Percentiles rank a stretch among this genome's conserved stretches.
Conservation (phyloP, 1,139 yeast species). For the Protomyces arabidopsidicola region DNA sequence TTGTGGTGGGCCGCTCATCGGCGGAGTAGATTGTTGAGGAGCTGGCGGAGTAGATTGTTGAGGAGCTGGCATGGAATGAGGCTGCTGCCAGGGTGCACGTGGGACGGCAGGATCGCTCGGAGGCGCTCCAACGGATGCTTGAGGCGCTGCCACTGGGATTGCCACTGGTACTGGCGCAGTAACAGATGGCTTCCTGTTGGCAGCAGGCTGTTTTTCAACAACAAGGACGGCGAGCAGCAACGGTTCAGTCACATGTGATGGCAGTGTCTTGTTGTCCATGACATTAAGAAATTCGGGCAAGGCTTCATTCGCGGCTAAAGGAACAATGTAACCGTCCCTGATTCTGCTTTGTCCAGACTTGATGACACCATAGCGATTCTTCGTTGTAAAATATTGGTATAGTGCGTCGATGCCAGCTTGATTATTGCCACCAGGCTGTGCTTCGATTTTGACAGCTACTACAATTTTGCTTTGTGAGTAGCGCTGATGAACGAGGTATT, state of each 20-base stretch:
- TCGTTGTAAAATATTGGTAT: slow-evolving; percentile 50
- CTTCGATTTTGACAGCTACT: slow-evolving; percentile 47
- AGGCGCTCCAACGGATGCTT: not conserved
- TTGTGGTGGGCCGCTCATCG: not conserved
- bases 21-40: not conserved
- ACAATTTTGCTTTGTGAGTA: slow-evolving; percentile 51
- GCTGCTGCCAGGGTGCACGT: not conserved
- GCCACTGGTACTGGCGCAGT: not conserved
- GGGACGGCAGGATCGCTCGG: not conserved
- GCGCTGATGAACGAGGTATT: slow-evolving; percentile 47
- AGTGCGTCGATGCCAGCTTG: slow-evolving; percentile 47
- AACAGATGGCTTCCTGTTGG: not conserved
- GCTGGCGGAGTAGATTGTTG: not conserved
- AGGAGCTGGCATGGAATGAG: not conserved
- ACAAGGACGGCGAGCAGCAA: slow-evolving; percentile 49
- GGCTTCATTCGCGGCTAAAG: slow-evolving; percentile 40
- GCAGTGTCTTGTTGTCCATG: slow-evolving; percentile 23
- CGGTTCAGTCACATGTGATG: slow-evolving; percentile 33
- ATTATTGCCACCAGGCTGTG: slow-evolving; percentile 32
- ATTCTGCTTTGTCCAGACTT: slow-evolving; percentile 44
- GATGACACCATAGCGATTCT: slow-evolving; percentile 60
- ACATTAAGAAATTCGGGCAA: slow-evolving; percentile 37
- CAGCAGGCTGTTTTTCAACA: slow-evolving; percentile 41
- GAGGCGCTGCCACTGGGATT: not conserved
- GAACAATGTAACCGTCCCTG: slow-evolving; percentile 62